Base-by-base conservation (phyloP, 768 basidiomycete genomes). In the Psilocybe sp. region DNA sequence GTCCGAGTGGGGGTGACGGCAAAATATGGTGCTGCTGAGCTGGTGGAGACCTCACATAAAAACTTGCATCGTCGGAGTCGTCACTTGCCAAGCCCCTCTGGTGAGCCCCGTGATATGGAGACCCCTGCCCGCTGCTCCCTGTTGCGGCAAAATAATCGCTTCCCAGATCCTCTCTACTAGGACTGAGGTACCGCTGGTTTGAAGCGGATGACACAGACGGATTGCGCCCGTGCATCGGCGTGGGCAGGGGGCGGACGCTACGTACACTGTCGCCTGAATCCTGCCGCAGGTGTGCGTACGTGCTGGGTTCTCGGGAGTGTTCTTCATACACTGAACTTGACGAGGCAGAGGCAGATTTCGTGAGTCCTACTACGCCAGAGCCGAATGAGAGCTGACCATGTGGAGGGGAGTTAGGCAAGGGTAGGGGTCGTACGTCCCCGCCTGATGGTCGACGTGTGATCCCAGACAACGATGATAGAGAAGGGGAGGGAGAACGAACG, bases 21-120 rank as follows among this genome's bases (percentile, higher is more conserved):
- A 28, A 7, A 3, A 28, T 3, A 3, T 28, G 23, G 23, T 28
- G 35, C 15, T 32, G 38, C 28, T 38, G 11, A 8, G 54, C 18
- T 6, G 44, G 49, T 44, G 59, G 39, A 14, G 53, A 49, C 16
- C 51, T 52, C 33, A 47, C 37, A 51, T 58, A 52, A 5, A 52
- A 49, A 4, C 40, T 49, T 10, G 50, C 33, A 7, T 28, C 23
- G 23, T 28, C 23, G 4, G 43, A 38, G 20, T 63, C 59, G 19
- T 56, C 59, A 10, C 46, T 49, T 16, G 57, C 57, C 2, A 49
- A 49, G 4, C 52, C 35, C 23, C 56, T 59, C 14, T 42, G 44
- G 46, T 53, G 58, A 1, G 50, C 40, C 3, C 8, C 13, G 31
- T 14, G 38, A 16, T 31, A 37, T 13, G 40, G 23, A 36, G 43